Evolutionary conservation across 2,329 filamentous ascomycete species (phyloP).

Genomic region (Teratosphaeria viscida): DNA sequence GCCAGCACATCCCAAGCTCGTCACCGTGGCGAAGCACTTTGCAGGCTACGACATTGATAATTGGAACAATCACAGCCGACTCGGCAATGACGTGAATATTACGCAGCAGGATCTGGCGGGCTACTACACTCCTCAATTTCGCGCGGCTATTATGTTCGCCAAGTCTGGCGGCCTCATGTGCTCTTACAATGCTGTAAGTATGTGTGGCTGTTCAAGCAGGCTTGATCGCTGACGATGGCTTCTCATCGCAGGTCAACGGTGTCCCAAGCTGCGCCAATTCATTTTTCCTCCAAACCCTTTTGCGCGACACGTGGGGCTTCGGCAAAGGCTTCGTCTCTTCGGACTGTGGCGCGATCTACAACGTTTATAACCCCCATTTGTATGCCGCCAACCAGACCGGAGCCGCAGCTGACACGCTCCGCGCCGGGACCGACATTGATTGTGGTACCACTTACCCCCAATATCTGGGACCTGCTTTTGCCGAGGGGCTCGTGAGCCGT

Average conservation of each 20-base stretch:
- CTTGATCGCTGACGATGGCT: background rate
- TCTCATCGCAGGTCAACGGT: slow-evolving; percentile 18
- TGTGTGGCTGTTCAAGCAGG: background rate
- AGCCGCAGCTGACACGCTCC: slow-evolving; percentile 34
- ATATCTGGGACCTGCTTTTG: slow-evolving; percentile 32
- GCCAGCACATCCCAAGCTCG: slow-evolving; percentile 21
- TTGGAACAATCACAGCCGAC: slow-evolving; percentile 11
- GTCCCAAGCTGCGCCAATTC: slow-evolving; percentile 49
- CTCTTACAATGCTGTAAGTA: slow-evolving; percentile 44
- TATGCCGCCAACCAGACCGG: slow-evolving; percentile 7
- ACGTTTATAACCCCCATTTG: slow-evolving; percentile 23
- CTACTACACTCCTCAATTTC: slow-evolving; percentile 56
- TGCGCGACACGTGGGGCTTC: slow-evolving; percentile 54
- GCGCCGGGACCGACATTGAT: slow-evolving; percentile 43
- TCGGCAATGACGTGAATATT: slow-evolving; percentile 46
- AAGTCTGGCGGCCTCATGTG: slow-evolving; percentile 41
- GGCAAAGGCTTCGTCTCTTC: slow-evolving; percentile 46
- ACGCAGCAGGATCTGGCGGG: slow-evolving; percentile 49
- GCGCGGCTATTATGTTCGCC: slow-evolving; percentile 33
- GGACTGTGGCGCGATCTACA: slow-evolving; percentile 52
- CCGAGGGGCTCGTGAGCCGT: slow-evolving; percentile 32
- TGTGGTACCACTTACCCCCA: slow-evolving; percentile 39
- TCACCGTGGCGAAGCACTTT: slow-evolving; percentile 33
- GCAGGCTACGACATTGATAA: slow-evolving; percentile 22
- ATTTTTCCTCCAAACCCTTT: slow-evolving; percentile 50